Percentiles rank a stretch among this genome's conserved stretches.
Evolutionary conservation across 768 basidiomycete genomes (phyloP).

Genomic region (Pleurotus citrinopileatus): DNA sequence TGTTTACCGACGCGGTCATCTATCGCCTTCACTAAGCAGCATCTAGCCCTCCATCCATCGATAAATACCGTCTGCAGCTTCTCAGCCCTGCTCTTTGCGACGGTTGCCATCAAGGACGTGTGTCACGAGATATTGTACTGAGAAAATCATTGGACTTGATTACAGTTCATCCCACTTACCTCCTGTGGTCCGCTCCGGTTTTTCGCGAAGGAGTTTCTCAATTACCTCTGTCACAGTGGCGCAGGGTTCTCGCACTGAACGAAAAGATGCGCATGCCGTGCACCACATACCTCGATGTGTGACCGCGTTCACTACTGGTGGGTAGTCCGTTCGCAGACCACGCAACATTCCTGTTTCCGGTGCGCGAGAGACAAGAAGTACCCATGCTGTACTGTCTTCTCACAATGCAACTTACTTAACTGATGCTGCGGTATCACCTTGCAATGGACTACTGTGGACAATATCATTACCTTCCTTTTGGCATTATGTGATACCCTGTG

Average conservation of each 20-base stretch:
- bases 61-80: slow-evolving; percentile 1
- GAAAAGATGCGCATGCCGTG: too few relatives aligned
- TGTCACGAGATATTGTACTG: slow-evolving; percentile 5
- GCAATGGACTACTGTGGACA: too few relatives aligned
- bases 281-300: too few relatives aligned
- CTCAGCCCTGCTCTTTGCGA: slow-evolving; percentile 6
- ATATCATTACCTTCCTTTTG: background rate
- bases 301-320: too few relatives aligned
- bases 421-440: background rate
- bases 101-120: slow-evolving; percentile 5
- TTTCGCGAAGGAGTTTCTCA: too few relatives aligned
- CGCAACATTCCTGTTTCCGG: background rate
- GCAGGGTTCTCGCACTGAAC: background rate
- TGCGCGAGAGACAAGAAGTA: too few relatives aligned
- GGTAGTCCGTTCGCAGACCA: too few relatives aligned
- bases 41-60: slow-evolving; percentile 5
- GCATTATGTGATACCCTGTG: background rate
- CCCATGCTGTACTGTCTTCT: too few relatives aligned
- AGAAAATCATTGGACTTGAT: background rate
- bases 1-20: slow-evolving; percentile 9
- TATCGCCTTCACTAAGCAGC: background rate
- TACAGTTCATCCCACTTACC: background rate
- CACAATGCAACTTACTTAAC: background rate
- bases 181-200: too few relatives aligned
- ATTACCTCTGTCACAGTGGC: background rate